Conservation (phyloP, 2,329 filamentous ascomycete genomes). For the Dendrostoma leiphaemia region DNA sequence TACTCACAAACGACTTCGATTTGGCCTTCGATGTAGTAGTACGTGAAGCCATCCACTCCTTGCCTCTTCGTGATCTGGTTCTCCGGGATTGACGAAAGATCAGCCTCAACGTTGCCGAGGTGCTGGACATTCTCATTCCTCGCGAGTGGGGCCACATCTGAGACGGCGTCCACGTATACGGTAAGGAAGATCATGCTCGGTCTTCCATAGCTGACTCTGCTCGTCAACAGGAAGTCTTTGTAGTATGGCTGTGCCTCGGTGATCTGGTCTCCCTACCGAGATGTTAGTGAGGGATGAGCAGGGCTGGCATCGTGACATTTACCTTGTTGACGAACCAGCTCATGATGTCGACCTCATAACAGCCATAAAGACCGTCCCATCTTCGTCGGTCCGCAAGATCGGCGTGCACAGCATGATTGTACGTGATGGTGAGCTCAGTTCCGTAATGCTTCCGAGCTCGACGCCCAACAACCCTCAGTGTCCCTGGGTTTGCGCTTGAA, state of each 20-base stretch:
- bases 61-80: neutral
- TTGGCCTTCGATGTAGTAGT: no score
- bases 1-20: no score
- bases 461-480: slow-evolving; percentile 39
- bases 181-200: neutral
- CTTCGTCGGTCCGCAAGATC: slow-evolving; percentile 30
- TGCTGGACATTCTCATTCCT: neutral
- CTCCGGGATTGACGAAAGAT: slow-evolving; percentile 3
- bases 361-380: slow-evolving; percentile 37
- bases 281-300: neutral
- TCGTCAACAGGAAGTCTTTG: no score
- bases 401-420: slow-evolving; percentile 29
- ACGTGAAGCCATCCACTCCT: slow-evolving; percentile 6
- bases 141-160: neutral
- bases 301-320: neutral
- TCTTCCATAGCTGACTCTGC: no score
- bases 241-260: no score
- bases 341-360: slow-evolving; percentile 38
- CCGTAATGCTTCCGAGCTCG: slow-evolving; percentile 45
- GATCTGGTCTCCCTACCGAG: no score
- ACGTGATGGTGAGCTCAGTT: slow-evolving; percentile 31
- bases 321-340: slow-evolving; percentile 42
- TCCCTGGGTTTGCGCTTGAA: slow-evolving; percentile 29
- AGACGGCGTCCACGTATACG: neutral
- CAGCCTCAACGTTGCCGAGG: slow-evolving; percentile 3